A percentile compares a stretch with the other conserved stretches of the same genome.
Evolutionary conservation across 208 protist genomes (phyloP).

Genomic region (Porcisia hertigi): DNA sequence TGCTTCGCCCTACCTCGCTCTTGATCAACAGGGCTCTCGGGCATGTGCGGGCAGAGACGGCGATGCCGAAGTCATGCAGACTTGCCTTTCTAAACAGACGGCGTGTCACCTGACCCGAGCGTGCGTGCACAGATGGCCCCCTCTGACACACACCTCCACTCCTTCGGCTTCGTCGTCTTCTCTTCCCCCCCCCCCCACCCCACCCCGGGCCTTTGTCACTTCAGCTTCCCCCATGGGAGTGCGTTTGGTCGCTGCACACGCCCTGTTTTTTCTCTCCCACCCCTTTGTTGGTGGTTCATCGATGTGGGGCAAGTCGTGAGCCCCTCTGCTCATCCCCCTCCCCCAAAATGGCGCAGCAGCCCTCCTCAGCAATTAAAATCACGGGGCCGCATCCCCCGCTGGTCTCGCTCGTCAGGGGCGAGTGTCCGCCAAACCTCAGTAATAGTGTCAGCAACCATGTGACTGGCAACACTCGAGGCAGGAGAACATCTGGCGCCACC

Average conservation of each 20-base stretch:
- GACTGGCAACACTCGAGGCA: no score
- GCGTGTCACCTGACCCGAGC: not conserved
- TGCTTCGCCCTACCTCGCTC: not conserved
- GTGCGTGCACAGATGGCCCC: not conserved
- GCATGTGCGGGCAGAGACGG: not conserved
- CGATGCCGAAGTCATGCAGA: not conserved
- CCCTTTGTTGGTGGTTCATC: no score
- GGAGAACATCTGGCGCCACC: not conserved
- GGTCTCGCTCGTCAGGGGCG: not conserved
- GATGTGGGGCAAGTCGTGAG: not conserved
- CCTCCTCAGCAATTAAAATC: not conserved
- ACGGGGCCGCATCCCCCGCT: not conserved
- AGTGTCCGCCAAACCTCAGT: not conserved
- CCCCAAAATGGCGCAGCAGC: not conserved
- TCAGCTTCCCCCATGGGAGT: conserved; percentile 22
- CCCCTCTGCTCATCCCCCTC: no score
- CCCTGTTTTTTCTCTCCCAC: conserved; percentile 5
- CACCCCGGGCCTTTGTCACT: not conserved
- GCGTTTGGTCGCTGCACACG: conserved; percentile 24
- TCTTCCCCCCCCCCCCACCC: not conserved
- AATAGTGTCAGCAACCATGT: no score
- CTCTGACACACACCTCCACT: not conserved
- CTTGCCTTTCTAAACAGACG: not conserved
- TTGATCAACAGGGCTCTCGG: not conserved
- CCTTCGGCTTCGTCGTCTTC: not conserved